A percentile compares a stretch with the other conserved stretches of the same genome.
These are phyloP conservation scores for Leucogyrophana mollusca DNA, from an alignment of 768 basidiomycete species.

Conservation along the genomic window DNA sequence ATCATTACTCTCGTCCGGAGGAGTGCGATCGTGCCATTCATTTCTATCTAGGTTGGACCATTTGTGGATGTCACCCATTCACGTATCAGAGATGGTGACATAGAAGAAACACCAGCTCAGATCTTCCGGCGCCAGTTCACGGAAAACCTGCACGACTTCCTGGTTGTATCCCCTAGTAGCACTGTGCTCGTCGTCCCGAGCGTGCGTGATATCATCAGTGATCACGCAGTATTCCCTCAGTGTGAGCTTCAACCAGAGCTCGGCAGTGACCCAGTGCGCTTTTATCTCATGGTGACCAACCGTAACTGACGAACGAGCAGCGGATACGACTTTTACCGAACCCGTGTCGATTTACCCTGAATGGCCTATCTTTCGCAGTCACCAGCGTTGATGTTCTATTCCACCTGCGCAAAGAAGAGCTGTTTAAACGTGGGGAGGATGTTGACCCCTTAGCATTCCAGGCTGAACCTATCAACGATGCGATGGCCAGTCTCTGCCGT, in stretches of 20 bases:
- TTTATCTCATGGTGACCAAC: not conserved
- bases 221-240: constrained; percentile 87
- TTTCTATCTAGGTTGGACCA: constrained; percentile 71
- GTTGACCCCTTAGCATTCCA: constrained; percentile 44
- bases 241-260: constrained; percentile 49
- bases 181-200: constrained; percentile 80
- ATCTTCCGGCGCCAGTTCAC: constrained; percentile 71
- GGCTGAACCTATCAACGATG: constrained; percentile 56
- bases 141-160: constrained; percentile 51
- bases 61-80: constrained; percentile 84
- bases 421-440: constrained; percentile 64
- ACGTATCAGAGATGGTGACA: constrained; percentile 70
- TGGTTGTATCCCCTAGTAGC: constrained; percentile 64
- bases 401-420: constrained; percentile 85
- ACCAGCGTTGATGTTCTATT: constrained; percentile 89
- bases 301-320: constrained; percentile 36
- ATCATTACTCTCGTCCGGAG: not conserved
- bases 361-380: constrained; percentile 75
- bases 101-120: constrained; percentile 58
- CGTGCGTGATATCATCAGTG: constrained; percentile 74
- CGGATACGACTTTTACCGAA: constrained; percentile 82
- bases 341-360: constrained; percentile 81
- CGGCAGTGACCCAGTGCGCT: constrained; percentile 37
- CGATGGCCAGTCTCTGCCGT: constrained; percentile 76
- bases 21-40: constrained; percentile 2